Percentiles rank a stretch among this genome's conserved stretches.
Conservation (phyloP, 192 early-diverging fungal genomes). For the Helicostylum pulchrum region DNA sequence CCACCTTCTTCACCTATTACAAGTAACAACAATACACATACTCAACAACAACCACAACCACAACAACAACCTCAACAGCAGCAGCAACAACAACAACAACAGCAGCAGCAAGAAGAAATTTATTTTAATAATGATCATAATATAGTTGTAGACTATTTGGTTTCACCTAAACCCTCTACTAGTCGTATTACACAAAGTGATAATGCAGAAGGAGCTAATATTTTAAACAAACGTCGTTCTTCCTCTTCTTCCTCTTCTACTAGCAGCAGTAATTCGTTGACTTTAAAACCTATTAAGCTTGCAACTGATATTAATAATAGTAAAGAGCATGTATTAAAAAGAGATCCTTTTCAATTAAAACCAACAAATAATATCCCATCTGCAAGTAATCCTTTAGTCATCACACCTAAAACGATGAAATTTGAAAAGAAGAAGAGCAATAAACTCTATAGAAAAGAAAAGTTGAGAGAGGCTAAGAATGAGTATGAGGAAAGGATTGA, state of each 20-base stretch:
- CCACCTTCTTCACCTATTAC: neutral
- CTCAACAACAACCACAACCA: neutral
- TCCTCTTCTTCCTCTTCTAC: neutral
- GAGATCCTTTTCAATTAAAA: neutral
- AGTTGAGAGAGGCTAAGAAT: constrained; percentile 12
- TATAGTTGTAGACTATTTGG: neutral
- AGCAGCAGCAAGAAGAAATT: neutral
- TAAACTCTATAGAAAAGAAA: constrained; percentile 9
- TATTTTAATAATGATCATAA: neutral
- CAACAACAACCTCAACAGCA: neutral
- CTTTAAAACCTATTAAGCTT: neutral
- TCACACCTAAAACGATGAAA: neutral
- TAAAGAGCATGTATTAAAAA: neutral
- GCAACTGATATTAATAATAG: neutral
- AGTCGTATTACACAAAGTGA: neutral
- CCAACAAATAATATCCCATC: neutral
- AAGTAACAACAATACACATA: neutral
- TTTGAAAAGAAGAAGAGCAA: neutral
- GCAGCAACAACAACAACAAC: neutral
- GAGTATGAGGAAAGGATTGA: constrained; percentile 16
- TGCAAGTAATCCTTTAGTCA: neutral
- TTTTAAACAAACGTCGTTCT: neutral
- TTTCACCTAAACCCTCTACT: neutral
- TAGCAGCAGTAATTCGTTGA: neutral
- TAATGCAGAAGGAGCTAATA: neutral